Base-by-base conservation (phyloP, 2,329 filamentous ascomycete genomes). In the Monosporascus sp. region DNA sequence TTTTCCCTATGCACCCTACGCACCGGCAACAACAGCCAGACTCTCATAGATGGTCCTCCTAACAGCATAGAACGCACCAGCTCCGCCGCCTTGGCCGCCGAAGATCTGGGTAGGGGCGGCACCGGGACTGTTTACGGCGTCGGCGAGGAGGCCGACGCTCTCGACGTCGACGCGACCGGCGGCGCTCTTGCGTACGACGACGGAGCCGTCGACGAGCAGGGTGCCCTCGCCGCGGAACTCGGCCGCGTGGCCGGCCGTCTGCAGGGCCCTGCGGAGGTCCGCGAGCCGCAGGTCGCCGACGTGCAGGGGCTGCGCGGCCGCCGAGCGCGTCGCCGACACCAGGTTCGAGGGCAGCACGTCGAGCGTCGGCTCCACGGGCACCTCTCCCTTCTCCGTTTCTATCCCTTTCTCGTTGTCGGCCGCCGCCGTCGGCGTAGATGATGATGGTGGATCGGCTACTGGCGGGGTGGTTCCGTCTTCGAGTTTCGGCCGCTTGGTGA, bases 171-270 rank as follows among this genome's bases (percentile, higher is more conserved):
- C 90, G 61, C 82, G 85, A 0, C 92, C 92, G n/a, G 87, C 88
- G 1, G 85, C 86, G 47, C 87, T 89, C 77, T 99, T 97, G 55
- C 90, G 80, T 46, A 99, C 91, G 4, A 91, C 89, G 7, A 97
- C 92, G 9, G 83, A 82, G 2, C 90, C 89, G 67, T 97, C 93
- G 52, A 99, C 87, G 9, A 99, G 80, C 53, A 99, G 76, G 8
- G 88, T 95, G 57, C 94, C 94, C 71, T 97, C 93, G 49, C 94
- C 94, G 49, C 90, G 81, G 70, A 97, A 97, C 70, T 97, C 94
- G 1, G 93, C 93, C 15, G 83, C 86, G 72, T 97, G 91, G 0
- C 92, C 91, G 3, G 86, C 81, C 15, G 81, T 78, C 63, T 90
- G 87, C 84, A 99, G 89, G 20, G 92, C 81, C 55, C 89, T 86